These are phyloP conservation scores for Basidioascus undulatus DNA, from an alignment of 768 basidiomycete species.

Conservation along the genomic window DNA sequence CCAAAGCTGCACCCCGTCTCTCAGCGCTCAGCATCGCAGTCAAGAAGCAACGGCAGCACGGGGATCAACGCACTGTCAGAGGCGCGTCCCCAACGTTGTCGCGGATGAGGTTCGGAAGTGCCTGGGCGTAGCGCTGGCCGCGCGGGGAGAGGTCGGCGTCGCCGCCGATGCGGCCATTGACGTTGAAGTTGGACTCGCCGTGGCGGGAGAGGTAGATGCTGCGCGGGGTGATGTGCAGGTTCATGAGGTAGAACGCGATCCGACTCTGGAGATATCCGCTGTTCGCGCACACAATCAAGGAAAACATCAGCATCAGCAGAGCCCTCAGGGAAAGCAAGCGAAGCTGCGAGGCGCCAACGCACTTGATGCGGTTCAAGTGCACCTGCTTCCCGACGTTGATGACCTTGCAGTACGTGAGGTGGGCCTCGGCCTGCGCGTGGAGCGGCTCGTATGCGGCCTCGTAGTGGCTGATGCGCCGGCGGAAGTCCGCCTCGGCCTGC, in stretches of 20 bases:
- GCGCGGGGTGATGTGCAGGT: constrained; percentile 74
- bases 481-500: constrained; percentile 69
- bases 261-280: constrained; percentile 83
- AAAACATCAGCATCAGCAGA: too few relatives aligned
- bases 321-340: not conserved
- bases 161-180: constrained; percentile 93
- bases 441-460: constrained; percentile 91
- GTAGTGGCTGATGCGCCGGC: constrained; percentile 72
- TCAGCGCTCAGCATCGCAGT: too few relatives aligned
- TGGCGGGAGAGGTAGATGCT: constrained; percentile 93
- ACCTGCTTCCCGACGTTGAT: constrained; percentile 82
- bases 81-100: constrained; percentile 76
- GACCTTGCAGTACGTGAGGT: constrained; percentile 73
- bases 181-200: constrained; percentile 90
- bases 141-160: constrained; percentile 66
- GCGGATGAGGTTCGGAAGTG: constrained; percentile 63
- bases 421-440: constrained; percentile 36
- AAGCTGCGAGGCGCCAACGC: not conserved
- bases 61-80: constrained; percentile 36
- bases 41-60: not conserved
- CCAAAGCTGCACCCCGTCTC: constrained; percentile 95
- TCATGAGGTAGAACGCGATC: constrained; percentile 96
- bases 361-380: too few relatives aligned
- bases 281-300: constrained; percentile 13
- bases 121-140: constrained; percentile 61